These are phyloP conservation scores for Karstenula rhodostoma DNA, from an alignment of 2,329 filamentous ascomycete species.

Conservation along the genomic window DNA sequence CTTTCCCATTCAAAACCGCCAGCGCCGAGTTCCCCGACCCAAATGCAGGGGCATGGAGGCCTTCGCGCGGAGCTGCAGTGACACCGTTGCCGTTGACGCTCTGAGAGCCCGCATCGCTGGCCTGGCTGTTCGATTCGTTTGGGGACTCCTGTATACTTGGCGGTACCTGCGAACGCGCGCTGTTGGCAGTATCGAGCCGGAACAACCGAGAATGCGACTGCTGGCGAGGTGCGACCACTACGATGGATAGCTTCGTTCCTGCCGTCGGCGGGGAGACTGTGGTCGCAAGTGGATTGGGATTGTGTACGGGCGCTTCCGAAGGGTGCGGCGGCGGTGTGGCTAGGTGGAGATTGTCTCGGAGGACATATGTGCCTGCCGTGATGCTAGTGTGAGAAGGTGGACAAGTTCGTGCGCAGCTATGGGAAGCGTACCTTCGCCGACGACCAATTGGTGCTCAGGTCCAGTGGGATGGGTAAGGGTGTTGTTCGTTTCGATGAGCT, in stretches of 20 bases:
- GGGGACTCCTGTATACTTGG: slow-evolving; percentile 56
- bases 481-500: slow-evolving; percentile 94
- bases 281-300: slow-evolving; percentile 90
- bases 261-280: slow-evolving; percentile 81
- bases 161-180: slow-evolving; percentile 52
- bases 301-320: slow-evolving; percentile 85
- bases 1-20: slow-evolving; percentile 67
- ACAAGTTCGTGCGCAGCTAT: slow-evolving; percentile 6
- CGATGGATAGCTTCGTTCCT: slow-evolving; percentile 83
- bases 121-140: slow-evolving; percentile 54
- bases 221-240: slow-evolving; percentile 69
- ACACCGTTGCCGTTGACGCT: slow-evolving; percentile 44
- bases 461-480: slow-evolving; percentile 80
- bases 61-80: slow-evolving; percentile 39
- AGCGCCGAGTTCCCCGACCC: slow-evolving; percentile 86
- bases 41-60: slow-evolving; percentile 69
- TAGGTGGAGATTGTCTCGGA: slow-evolving; percentile 90
- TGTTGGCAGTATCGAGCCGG: slow-evolving; percentile 52
- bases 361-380: slow-evolving; percentile 78
- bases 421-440: slow-evolving; percentile 78
- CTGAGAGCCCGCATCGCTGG: slow-evolving; percentile 56
- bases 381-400: slow-evolving; percentile 31
- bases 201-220: slow-evolving; percentile 54
- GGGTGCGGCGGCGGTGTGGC: slow-evolving; percentile 95
- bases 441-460: slow-evolving; percentile 86